These are phyloP conservation scores for Pneumocystis wakefieldiae DNA, from an alignment of 1,139 yeast genomes.

Conservation along the genomic window DNA sequence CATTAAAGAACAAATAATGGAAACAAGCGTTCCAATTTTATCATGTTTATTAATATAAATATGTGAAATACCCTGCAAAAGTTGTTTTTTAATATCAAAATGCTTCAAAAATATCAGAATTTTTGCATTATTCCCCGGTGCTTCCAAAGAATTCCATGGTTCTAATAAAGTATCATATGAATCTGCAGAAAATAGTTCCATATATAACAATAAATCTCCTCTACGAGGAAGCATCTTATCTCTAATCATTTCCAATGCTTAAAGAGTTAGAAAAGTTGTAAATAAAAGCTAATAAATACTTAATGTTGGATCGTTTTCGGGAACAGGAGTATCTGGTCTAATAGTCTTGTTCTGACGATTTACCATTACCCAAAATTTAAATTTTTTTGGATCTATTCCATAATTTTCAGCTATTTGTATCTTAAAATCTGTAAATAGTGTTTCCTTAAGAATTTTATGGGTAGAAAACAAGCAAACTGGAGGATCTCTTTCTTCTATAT, in stretches of 20 bases:
- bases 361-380: constrained; percentile 51
- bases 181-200: constrained; percentile 27
- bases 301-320: not conserved
- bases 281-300: not conserved
- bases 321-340: constrained; percentile 42
- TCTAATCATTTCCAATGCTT: constrained; percentile 30
- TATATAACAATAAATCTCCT: constrained; percentile 31
- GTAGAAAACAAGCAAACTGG: constrained; percentile 16
- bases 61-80: constrained; percentile 49
- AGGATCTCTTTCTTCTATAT: constrained; percentile 17
- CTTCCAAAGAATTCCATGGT: constrained; percentile 7
- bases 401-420: constrained; percentile 35
- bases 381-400: constrained; percentile 27
- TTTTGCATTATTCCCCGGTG: constrained; percentile 26
- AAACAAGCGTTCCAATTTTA: constrained; percentile 32
- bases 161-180: constrained; percentile 5
- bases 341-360: constrained; percentile 62
- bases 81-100: constrained; percentile 45
- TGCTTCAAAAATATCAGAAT: constrained; percentile 50
- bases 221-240: constrained; percentile 24
- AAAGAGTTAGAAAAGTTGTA: not conserved
- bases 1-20: constrained; percentile 32
- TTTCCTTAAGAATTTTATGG: constrained; percentile 44
- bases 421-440: constrained; percentile 38
- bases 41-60: constrained; percentile 40